Conservation (phyloP, 2,329 filamentous ascomycete species). For the Fusarium siculi region DNA sequence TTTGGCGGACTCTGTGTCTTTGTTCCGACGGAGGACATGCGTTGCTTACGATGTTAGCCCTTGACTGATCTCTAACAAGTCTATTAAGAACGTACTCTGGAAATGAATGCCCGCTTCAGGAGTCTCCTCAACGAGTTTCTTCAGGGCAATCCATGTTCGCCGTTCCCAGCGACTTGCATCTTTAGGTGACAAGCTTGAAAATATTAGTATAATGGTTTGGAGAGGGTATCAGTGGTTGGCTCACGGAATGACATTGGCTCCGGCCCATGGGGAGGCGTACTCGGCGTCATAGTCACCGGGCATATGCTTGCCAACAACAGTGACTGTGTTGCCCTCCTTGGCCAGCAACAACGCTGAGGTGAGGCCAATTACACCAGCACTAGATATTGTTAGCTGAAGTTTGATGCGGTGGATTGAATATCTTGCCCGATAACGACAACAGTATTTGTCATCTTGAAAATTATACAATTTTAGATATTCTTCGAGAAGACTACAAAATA, state of each 20-base stretch:
- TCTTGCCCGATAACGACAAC: slow-evolving; percentile 14
- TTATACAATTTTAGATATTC: fast-evolving
- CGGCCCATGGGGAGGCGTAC: slow-evolving; percentile 91
- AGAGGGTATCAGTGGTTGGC: slow-evolving; percentile 39
- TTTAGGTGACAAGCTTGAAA: slow-evolving; percentile 48
- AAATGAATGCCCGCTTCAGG: slow-evolving; percentile 86
- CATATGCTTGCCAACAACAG: slow-evolving; percentile 87
- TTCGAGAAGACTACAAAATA: not conserved
- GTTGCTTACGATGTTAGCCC: slow-evolving; percentile 51
- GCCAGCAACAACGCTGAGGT: slow-evolving; percentile 62
- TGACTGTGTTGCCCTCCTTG: slow-evolving; percentile 63
- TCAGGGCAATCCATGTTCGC: slow-evolving; percentile 71
- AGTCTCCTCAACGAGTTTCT: slow-evolving; percentile 67
- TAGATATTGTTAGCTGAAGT: slow-evolving; percentile 16
- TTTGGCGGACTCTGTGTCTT: slow-evolving; percentile 65
- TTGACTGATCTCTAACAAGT: too few relatives aligned
- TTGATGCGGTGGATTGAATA: fast-evolving
- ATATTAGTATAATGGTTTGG: fast-evolving
- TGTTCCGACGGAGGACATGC: slow-evolving; percentile 65
- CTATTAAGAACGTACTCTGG: slow-evolving; percentile 61
- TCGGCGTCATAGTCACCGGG: slow-evolving; percentile 92
- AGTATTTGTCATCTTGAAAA: not conserved
- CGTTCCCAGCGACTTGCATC: slow-evolving; percentile 66
- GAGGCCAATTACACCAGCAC: slow-evolving; percentile 63
- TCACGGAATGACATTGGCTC: slow-evolving; percentile 81